Evolutionary conservation across 768 basidiomycete species (phyloP), one percentile per base, ranked within the genome.

Genomic region (Fomitopsis serialis): DNA sequence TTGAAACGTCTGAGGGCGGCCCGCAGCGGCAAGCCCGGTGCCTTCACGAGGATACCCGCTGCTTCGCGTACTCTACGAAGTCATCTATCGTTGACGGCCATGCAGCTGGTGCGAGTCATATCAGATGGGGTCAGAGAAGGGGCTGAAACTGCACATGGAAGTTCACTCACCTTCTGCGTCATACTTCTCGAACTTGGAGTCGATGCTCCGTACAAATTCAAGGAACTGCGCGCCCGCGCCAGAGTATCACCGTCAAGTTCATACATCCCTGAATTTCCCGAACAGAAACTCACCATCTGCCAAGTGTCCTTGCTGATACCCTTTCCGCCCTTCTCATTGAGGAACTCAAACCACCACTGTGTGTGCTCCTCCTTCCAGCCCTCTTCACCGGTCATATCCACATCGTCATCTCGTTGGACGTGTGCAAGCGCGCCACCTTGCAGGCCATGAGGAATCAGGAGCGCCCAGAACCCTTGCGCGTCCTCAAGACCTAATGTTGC

Each of bases 41-140:
- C 24, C 45, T 43, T 46, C 52, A 54, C 11, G 50, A 42, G 7
- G 49, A 54, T 43, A 76, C 55, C 45, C 74, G 70, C 56, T 69
- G 68, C 63, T 76, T 81, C 37, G 81, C 86, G 62, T 76, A 85
- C 51, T 78, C 81, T 15, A 90, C 89, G 61, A 91, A 92, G 48
- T 89, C 88, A 61, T 94, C 91, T 57, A 93, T 87, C 22, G 85
- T 78, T 35, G 89, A 91, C 4, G 91, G 91, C 91, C 91, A 93
- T 1, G 92, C 87, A 45, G 80, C 91, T 90, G 48, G 46, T 15
- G 34, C 35, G 27, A 48, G 58, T 37, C 34, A 57, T 55, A 56
- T 52, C 52, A 37, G 45, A 60, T 23, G 51, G 25, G 10, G 48
- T n/a, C 57, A 17, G 44, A 35, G 27, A 45, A 29, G n/a, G n/a